These are phyloP conservation scores for Salix udensis DNA, from an alignment of 345 rosid genomes.

Conservation along the genomic window DNA sequence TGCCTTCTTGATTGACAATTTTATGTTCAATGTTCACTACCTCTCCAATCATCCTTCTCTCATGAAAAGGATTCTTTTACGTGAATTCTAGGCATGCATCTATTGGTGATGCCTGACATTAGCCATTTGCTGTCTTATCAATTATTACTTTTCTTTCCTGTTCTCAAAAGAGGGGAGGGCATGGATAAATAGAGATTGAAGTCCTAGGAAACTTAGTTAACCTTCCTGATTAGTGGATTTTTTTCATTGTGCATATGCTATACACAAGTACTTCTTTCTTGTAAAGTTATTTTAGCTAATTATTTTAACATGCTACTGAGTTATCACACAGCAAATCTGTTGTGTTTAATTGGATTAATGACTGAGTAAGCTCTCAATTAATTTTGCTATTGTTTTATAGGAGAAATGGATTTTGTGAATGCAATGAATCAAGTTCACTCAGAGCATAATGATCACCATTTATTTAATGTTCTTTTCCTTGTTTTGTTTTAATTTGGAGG, in stretches of 20 bases:
- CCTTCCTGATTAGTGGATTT: not conserved
- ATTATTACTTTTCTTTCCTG: not conserved
- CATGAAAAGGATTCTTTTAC: not conserved
- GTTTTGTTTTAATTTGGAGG: not conserved
- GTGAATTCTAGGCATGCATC: not conserved
- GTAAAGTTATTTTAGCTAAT: not conserved
- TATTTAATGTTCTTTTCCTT: not conserved
- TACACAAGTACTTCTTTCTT: not conserved
- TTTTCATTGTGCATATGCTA: not conserved
- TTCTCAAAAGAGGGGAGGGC: not conserved
- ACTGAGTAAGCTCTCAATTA: not conserved
- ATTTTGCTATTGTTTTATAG: not conserved
- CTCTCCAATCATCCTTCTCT: not conserved
- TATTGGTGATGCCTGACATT: not conserved
- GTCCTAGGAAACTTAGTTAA: not conserved
- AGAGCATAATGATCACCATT: not conserved
- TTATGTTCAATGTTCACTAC: not conserved
- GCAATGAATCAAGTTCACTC: not conserved
- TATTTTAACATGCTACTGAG: not conserved
- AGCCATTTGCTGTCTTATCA: not conserved
- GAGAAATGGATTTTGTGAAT: slow-evolving; percentile 4
- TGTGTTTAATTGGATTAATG: not conserved
- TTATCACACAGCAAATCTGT: not conserved
- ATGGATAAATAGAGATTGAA: not conserved
- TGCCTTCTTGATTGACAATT: not conserved